Conservation (phyloP, 768 basidiomycete genomes). For the Pholiota microspora region DNA sequence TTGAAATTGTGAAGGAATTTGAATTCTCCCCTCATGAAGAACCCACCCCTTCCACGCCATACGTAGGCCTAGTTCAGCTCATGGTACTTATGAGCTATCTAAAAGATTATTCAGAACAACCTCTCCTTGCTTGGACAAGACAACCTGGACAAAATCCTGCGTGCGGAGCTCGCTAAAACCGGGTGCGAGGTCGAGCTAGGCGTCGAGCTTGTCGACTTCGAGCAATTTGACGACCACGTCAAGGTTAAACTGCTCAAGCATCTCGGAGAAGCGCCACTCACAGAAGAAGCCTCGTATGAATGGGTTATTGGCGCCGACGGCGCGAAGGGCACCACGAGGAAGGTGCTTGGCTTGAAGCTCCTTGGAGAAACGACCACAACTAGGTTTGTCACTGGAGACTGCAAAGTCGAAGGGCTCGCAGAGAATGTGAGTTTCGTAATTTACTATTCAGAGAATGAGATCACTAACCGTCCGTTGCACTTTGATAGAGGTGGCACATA, state of each 20-base stretch:
- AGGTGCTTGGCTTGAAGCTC: slow-evolving; percentile 35
- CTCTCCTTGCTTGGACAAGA: slow-evolving; percentile 27
- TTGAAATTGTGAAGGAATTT: slow-evolving; percentile 25
- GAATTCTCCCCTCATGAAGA: slow-evolving; percentile 21
- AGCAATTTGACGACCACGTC: slow-evolving; percentile 34
- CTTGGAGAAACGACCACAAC: slow-evolving; percentile 36
- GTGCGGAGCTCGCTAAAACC: slow-evolving; percentile 26
- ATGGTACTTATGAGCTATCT: neutral
- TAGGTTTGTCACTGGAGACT: slow-evolving; percentile 36
- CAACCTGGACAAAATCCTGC: slow-evolving; percentile 32
- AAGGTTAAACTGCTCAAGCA: slow-evolving; percentile 30
- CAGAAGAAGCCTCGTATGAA: slow-evolving; percentile 27
- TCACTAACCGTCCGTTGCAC: neutral
- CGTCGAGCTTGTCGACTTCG: slow-evolving; percentile 39
- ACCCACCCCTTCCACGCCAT: slow-evolving; percentile 29
- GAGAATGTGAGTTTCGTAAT: slow-evolving; percentile 25
- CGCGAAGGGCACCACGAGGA: slow-evolving; percentile 37
- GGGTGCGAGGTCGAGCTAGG: slow-evolving; percentile 37
- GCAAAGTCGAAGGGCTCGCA: slow-evolving; percentile 36
- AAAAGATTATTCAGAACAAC: neutral
- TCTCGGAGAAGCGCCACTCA: slow-evolving; percentile 10
- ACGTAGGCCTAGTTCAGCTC: slow-evolving; percentile 19
- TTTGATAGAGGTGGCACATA: slow-evolving; percentile 40
- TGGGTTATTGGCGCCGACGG: slow-evolving; percentile 46
- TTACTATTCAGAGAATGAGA: neutral